Evolutionary conservation across 306 rosid genomes (phyloP).

Genomic region (Malus fusca): DNA sequence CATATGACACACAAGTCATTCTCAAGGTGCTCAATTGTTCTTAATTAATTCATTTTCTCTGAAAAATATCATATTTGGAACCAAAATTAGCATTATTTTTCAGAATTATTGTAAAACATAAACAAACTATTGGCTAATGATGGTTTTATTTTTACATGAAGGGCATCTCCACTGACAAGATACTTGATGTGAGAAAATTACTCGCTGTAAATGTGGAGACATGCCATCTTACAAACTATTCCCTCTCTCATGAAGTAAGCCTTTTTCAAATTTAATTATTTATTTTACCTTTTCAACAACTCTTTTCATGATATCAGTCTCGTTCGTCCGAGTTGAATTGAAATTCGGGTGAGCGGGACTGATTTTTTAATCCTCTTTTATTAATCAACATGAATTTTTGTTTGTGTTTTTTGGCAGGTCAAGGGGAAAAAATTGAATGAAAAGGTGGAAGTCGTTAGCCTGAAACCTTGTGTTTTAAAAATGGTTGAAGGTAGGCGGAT

Average conservation of each 20-base stretch:
- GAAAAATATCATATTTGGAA: too few relatives aligned
- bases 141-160: constrained; percentile 14
- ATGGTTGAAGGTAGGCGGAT: constrained; percentile 92
- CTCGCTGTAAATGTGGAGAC: constrained; percentile 83
- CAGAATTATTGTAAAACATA: neutral
- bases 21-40: constrained; percentile 47
- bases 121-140: neutral
- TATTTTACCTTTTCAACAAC: neutral
- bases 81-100: neutral
- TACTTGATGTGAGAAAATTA: constrained; percentile 73
- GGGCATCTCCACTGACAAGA: constrained; percentile 96
- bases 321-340: rapidly evolving
- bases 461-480: constrained; percentile 75
- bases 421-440: constrained; percentile 72
- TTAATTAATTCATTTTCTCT: neutral
- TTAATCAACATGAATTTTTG: neutral
- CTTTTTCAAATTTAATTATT: neutral
- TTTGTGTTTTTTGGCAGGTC: constrained; percentile 29
- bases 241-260: constrained; percentile 76
- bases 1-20: constrained; percentile 56
- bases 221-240: constrained; percentile 81
- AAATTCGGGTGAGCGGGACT: neutral
- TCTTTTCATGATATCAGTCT: neutral
- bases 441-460: constrained; percentile 51
- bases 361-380: neutral